phyloP scores from a whole-genome alignment of 441 rosid species.

The Euphorbia celastroides region DNA sequence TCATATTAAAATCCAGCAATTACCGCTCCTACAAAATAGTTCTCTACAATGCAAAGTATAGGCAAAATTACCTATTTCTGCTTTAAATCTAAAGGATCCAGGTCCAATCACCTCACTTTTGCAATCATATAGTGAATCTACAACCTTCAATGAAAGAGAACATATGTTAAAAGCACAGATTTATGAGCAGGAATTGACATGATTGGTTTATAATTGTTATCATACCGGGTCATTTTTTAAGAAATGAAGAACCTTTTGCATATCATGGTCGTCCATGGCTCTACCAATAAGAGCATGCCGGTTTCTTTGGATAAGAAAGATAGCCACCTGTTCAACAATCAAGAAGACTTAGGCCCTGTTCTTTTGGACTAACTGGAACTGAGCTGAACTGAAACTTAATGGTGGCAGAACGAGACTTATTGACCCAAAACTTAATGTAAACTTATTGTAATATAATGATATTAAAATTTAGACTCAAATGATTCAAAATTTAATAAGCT shows the following conservation, averaged over 20 bases:
- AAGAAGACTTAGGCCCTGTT: too few species aligned
- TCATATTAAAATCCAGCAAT: conserved; percentile 4
- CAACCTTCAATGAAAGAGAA: conserved; percentile 51
- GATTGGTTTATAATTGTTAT: conserved; percentile 16
- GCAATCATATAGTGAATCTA: conserved; percentile 95
- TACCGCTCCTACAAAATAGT: background rate
- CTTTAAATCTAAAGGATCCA: conserved; percentile 97
- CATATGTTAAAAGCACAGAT: conserved; percentile 12
- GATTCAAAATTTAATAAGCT: too few species aligned
- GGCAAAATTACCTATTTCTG: conserved; percentile 77
- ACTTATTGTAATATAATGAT: too few species aligned
- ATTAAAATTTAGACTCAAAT: too few species aligned
- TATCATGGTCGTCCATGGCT: conserved; percentile 96
- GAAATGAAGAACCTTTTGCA: conserved; percentile 85
- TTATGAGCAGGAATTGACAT: background rate
- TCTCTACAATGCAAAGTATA: background rate
- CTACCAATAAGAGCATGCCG: conserved; percentile 97
- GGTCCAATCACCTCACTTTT: conserved; percentile 99
- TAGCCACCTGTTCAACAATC: conserved; percentile 62
- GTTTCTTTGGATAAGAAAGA: conserved; percentile 96
- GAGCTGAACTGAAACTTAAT: too few species aligned
- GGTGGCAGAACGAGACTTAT: too few species aligned
- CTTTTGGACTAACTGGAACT: too few species aligned
- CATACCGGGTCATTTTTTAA: conserved; percentile 86
- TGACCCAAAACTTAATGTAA: too few species aligned